A percentile compares a stretch with the other conserved stretches of the same genome.
These are phyloP conservation scores for Populus hybrid DNA, from an alignment of 441 rosid genomes.

Conservation along the genomic window DNA sequence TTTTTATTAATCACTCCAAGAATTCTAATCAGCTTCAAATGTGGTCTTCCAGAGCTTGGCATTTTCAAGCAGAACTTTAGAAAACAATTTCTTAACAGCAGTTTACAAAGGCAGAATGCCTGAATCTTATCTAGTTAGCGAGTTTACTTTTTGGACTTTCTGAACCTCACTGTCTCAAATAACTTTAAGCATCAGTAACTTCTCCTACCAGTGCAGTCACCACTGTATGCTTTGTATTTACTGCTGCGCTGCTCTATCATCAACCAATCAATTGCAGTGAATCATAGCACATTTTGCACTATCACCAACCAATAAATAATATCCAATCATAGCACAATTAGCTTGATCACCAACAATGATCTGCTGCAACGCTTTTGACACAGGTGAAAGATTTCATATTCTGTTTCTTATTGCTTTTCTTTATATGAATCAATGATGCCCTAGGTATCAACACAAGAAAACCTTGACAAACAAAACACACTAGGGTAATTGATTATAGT, in stretches of 20 bases:
- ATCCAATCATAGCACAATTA: neutral
- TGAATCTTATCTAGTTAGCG: neutral
- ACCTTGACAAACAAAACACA: neutral
- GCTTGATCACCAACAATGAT: neutral
- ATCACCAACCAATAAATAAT: neutral
- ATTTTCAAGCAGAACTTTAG: too few relatives aligned
- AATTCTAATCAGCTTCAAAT: neutral
- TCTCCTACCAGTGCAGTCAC: neutral
- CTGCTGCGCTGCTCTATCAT: neutral
- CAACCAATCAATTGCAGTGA: neutral
- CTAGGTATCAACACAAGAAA: neutral
- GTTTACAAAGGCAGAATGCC: neutral
- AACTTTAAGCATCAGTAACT: neutral
- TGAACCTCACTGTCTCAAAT: neutral
- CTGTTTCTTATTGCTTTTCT: neutral
- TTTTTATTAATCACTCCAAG: neutral
- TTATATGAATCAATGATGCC: neutral
- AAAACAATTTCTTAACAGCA: too few relatives aligned
- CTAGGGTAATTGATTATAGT: neutral
- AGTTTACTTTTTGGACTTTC: neutral
- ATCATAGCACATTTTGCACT: neutral
- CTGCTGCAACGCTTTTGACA: neutral
- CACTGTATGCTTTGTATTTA: slow-evolving; percentile 9
- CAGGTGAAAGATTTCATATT: neutral
- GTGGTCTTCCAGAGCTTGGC: neutral